phyloP scores from a whole-genome alignment of 2,329 filamentous ascomycete genomes.

The Ophiostoma ips region DNA sequence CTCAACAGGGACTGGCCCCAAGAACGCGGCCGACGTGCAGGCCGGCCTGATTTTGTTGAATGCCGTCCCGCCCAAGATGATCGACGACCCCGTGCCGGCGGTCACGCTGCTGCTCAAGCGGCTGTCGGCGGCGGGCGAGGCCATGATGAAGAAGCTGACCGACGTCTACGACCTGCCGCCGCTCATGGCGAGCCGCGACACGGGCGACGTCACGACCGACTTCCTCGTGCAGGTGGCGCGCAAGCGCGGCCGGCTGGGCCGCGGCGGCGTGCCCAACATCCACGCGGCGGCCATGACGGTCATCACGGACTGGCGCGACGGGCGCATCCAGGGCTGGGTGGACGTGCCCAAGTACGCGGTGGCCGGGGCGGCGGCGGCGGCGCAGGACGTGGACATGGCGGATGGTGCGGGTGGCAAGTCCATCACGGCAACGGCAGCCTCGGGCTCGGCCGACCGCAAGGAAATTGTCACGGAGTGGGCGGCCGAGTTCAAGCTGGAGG shows the following conservation, averaged over 20 bases:
- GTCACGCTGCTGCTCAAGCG: conserved; percentile 73
- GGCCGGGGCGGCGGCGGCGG: conserved; percentile 43
- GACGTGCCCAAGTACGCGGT: conserved; percentile 58
- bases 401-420: neutral
- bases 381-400: conserved; percentile 11
- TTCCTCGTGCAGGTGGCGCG: conserved; percentile 91
- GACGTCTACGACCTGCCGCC: conserved; percentile 74
- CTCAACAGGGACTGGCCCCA: conserved; percentile 28
- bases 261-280: conserved; percentile 82
- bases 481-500: conserved; percentile 88
- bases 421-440: conserved; percentile 18
- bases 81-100: conserved; percentile 80
- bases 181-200: conserved; percentile 48
- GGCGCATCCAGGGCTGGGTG: conserved; percentile 84
- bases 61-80: conserved; percentile 84
- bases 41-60: conserved; percentile 80
- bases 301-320: conserved; percentile 92
- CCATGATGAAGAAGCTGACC: conserved; percentile 51
- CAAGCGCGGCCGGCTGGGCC: conserved; percentile 77
- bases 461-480: conserved; percentile 87
- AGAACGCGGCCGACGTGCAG: conserved; percentile 57
- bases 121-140: conserved; percentile 47
- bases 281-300: conserved; percentile 81
- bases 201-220: conserved; percentile 67
- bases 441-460: conserved; percentile 50